Conservation (phyloP, 257 asterid species). For the Solanum paucissectum region DNA sequence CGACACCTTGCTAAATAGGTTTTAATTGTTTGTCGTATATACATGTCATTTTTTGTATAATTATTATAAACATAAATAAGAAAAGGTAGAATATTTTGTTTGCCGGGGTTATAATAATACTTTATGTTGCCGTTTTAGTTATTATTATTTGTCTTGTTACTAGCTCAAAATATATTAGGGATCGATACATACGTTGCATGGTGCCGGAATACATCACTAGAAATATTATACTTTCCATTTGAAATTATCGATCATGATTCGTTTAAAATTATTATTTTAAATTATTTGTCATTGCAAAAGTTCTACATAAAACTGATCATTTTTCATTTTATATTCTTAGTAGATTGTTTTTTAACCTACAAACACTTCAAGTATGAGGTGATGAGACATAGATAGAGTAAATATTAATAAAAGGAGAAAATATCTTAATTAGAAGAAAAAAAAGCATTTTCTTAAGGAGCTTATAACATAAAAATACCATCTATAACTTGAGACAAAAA, state of each 20-base stretch:
- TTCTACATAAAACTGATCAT: not conserved
- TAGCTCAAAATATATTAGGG: not conserved
- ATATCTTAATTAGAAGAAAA: too few species aligned
- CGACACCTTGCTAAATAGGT: not conserved
- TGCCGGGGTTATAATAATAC: not conserved
- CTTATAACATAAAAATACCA: too few species aligned
- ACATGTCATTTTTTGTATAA: not conserved
- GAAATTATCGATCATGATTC: not conserved
- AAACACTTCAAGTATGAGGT: too few species aligned
- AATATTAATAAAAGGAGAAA: too few species aligned
- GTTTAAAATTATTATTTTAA: not conserved
- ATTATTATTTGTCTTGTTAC: not conserved
- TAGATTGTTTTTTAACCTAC: too few species aligned
- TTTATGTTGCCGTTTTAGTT: not conserved
- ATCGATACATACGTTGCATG: not conserved
- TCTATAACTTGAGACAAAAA: too few species aligned
- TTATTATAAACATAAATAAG: not conserved
- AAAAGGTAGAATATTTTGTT: not conserved
- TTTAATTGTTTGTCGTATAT: not conserved
- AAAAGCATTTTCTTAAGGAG: too few species aligned
- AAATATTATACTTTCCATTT: not conserved
- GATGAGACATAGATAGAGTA: too few species aligned
- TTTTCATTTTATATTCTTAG: not conserved
- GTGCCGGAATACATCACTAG: not conserved
- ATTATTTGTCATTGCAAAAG: not conserved